These are phyloP conservation scores for Beauveria brongniartii DNA, from an alignment of 2,329 filamentous ascomycete genomes.

Conservation along the genomic window DNA sequence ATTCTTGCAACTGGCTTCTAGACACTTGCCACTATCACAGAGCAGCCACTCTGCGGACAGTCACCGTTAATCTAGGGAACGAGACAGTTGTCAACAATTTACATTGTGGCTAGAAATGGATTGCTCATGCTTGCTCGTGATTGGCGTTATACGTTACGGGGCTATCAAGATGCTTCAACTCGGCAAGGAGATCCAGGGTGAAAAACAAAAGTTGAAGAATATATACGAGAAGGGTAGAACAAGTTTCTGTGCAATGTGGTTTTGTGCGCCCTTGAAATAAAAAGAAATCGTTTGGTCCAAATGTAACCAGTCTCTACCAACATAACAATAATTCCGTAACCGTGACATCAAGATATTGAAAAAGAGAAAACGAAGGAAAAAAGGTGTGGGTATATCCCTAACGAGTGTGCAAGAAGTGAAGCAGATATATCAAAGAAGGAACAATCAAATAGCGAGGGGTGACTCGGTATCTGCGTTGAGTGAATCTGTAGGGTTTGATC, in stretches of 20 bases:
- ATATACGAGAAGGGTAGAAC: constrained; percentile 11
- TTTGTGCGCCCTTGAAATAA: constrained; percentile 8
- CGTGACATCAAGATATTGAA: constrained; percentile 12
- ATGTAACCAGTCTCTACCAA: constrained; percentile 5
- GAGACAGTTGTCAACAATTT: too few relatives aligned
- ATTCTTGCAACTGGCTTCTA: too few relatives aligned
- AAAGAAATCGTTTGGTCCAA: constrained; percentile 2
- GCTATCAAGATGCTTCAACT: too few relatives aligned
- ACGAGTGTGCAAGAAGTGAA: constrained; percentile 31
- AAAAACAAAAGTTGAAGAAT: not conserved
- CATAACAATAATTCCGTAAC: constrained; percentile 5
- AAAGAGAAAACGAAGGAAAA: constrained; percentile 16
- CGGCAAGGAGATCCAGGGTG: too few relatives aligned
- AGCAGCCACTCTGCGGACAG: too few relatives aligned
- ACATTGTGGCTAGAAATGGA: too few relatives aligned
- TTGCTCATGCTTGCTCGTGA: too few relatives aligned
- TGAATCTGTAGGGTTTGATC: constrained; percentile 2
- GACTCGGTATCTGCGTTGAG: constrained; percentile 4
- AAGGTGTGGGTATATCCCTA: constrained; percentile 23
- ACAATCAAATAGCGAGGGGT: not conserved
- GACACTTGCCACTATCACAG: too few relatives aligned
- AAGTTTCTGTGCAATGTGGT: not conserved
- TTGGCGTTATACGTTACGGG: too few relatives aligned
- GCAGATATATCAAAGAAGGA: constrained; percentile 5
- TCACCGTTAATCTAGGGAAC: too few relatives aligned